Evolutionary conservation across 225 moss, liverwort and hornwort species (phyloP), one percentile per base, ranked within the genome.

Genomic region (Polytrichum formosum): DNA sequence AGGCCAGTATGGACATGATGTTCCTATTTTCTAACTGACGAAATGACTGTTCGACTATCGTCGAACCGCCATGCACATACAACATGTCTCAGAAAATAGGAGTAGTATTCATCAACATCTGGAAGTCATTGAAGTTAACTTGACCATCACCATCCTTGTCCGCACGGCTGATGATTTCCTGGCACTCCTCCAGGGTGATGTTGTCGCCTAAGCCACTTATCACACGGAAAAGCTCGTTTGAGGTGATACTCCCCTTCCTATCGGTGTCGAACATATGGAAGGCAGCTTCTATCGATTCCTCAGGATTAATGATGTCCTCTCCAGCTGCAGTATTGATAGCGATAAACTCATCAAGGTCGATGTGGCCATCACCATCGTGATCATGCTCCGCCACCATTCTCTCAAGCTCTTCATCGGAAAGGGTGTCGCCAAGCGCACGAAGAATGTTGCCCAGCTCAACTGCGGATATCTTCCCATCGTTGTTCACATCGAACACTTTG

Each of bases 341-440:
- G 9, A 86, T 77, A 20, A 86, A 86, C 64, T 86, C 86, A 25
- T 80, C 65, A 7, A 86, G 25, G 63, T 80, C 62, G 19, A 86
- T 73, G 18, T 74, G 66, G 4, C 82, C 82, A 37, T 82, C 80
- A 10, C 82, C 82, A 33, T 86, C 75, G 4, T 53, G 58, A 25
- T 86, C 82, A 5, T 79, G 76, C 9, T 70, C 85, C 9, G 66
- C 60, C 0, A 86, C 77, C 85, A 86, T 86, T 26, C 75, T 71
- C 53, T 67, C 67, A 18, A 86, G 72, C 35, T 86, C 82, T 56
- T 77, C 77, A 0, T 82, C 82, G 0, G 79, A 67, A 8, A 72
- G 58, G 5, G 70, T 58, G 18, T 85, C 85, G 0, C 85, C 85
- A 1, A 86, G 70, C 5, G 75, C 82, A 20, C 68, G 54, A 16